Evolutionary conservation across 257 asterid genomes (phyloP).

Genomic region (Leptodermis oblonga): DNA sequence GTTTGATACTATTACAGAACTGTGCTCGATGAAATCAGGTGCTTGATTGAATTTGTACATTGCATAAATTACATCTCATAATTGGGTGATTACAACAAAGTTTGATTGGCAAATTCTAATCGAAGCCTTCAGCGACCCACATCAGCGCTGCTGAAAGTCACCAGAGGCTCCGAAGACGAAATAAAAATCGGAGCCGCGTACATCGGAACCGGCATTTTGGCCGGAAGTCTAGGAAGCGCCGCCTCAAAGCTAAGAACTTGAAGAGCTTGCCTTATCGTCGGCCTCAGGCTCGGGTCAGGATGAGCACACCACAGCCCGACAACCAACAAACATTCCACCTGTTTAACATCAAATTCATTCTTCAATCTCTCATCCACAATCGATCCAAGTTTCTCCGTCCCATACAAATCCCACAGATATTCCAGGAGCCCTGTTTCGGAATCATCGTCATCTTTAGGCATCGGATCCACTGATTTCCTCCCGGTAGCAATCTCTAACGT

Average conservation of each 20-base stretch:
- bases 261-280: conserved; percentile 37
- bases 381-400: conserved; percentile 19
- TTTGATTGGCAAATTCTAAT: no score
- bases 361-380: conserved; percentile 21
- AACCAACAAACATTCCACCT: conserved; percentile 25
- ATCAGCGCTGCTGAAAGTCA: conserved; percentile 27
- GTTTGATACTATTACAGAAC: no score
- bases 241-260: conserved; percentile 34
- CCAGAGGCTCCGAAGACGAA: conserved; percentile 15
- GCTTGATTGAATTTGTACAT: no score
- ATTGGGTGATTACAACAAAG: no score
- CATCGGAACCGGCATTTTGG: conserved; percentile 32
- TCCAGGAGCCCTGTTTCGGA: conserved; percentile 27
- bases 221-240: conserved; percentile 28
- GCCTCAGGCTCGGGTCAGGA: conserved; percentile 28
- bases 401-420: conserved; percentile 35
- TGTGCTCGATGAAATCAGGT: no score
- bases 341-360: conserved; percentile 23
- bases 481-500: conserved; percentile 35
- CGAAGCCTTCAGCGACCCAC: conserved; percentile 29
- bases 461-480: conserved; percentile 16
- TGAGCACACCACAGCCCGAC: conserved; percentile 39
- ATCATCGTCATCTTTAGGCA: neutral
- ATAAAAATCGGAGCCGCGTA: conserved; percentile 11
- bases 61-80: no score